Evolutionary conservation across 2,329 filamentous ascomycete species (phyloP), one percentile per base, ranked within the genome.

Genomic region (Neocatenulostroma microsporum): DNA sequence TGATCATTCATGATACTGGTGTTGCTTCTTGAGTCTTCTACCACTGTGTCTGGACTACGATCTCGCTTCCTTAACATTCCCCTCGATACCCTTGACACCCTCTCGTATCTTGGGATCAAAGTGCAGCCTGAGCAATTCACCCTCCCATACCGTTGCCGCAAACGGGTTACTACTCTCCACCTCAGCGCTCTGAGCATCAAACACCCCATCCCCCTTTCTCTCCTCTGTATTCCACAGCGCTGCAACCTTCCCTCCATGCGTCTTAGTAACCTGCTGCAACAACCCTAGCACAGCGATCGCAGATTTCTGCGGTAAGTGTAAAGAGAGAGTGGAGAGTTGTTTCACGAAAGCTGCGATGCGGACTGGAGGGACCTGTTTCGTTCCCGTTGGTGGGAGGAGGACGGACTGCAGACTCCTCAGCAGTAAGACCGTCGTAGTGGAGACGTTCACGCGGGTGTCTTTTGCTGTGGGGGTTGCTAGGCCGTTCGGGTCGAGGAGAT

Each of bases 191-290:
- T 81, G 60, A 1, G 86, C 72, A 61, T 88, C 82, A 54, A 84
- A 96, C 1, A 81, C 76, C 2, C 91, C 91, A 57, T 96, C 89
- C 5, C 89, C 89, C 58, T 84, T 83, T 33, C 89, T 73, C 67
- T 96, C 91, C 58, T 96, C 89, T 0, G 87, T 94, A 53, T 93
- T 80, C 89, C 91, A 98, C 42, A 98, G 62, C n/a, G 81, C 77
- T 24, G 76, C 76, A 28, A 96, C 76, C 62, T 89, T 93, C 50
- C 78, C 80, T 31, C 80, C 80, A 58, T 98, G 87, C 3, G 80
- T 80, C 60, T 84, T 84, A 0, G 82, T 76, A 2, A 96, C 76
- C 50, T 88, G 82, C 34, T 76, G 76, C 28, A 96, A 62, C 19
- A 98, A 68, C 2, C 80, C 81, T 3, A 95, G 67, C 37, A 89